phyloP scores from a whole-genome alignment of 1,284 basidiomycete species.

The Chalciporus piperatoides region DNA sequence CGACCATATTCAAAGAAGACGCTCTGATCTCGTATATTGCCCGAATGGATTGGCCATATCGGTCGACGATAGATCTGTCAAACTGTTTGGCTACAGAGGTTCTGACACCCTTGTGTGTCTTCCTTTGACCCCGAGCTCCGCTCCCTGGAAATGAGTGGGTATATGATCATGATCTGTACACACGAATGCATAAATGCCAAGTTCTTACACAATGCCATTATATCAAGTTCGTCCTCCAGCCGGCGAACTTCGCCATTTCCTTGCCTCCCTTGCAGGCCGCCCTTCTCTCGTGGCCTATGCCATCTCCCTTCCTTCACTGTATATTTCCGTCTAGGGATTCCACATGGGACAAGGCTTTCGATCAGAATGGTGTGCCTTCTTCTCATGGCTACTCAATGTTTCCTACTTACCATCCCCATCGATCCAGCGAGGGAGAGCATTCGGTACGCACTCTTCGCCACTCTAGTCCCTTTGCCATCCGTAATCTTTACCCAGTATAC shows the following conservation, averaged over 20 bases:
- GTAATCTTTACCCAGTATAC: slow-evolving; percentile 18
- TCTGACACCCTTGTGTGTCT: slow-evolving; percentile 42
- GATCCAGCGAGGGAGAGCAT: slow-evolving; percentile 28
- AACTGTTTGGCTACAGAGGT: slow-evolving; percentile 44
- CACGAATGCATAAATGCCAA: slow-evolving; percentile 38
- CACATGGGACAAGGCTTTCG: slow-evolving; percentile 36
- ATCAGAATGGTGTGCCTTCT: slow-evolving; percentile 40
- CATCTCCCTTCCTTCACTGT: slow-evolving; percentile 27
- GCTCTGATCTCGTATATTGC: slow-evolving; percentile 29
- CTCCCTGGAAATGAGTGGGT: slow-evolving; percentile 41
- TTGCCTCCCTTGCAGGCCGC: slow-evolving; percentile 23
- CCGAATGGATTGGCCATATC: slow-evolving; percentile 44
- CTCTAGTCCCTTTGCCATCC: neutral
- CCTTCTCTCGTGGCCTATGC: slow-evolving; percentile 29
- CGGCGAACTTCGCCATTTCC: slow-evolving; percentile 20
- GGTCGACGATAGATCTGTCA: slow-evolving; percentile 45
- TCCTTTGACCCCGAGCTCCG: slow-evolving; percentile 43
- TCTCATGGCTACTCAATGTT: slow-evolving; percentile 35
- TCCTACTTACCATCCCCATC: slow-evolving; percentile 32
- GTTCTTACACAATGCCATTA: slow-evolving; percentile 34
- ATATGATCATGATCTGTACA: slow-evolving; percentile 37
- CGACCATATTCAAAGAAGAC: slow-evolving; percentile 24
- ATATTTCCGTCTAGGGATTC: slow-evolving; percentile 30
- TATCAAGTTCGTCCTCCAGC: slow-evolving; percentile 30
- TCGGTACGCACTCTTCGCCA: slow-evolving; percentile 18